Conservation (phyloP, 768 basidiomycete species). For the Lentinula guzmanii region DNA sequence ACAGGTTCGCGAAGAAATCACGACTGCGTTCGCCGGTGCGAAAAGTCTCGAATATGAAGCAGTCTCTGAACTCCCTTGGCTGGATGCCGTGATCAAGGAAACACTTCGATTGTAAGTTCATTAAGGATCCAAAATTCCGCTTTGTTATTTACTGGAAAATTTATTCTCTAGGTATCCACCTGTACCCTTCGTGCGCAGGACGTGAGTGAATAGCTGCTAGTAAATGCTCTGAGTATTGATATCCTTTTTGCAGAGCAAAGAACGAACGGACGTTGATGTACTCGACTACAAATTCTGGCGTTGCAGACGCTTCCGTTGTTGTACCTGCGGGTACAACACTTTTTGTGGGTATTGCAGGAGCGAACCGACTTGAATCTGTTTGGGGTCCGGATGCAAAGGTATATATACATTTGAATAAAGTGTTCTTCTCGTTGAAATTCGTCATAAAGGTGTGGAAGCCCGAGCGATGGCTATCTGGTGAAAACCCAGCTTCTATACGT, state of each 20-base stretch:
- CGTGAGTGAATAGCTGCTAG: conserved; percentile 21
- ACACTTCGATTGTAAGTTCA: conserved; percentile 34
- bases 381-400: conserved; percentile 40
- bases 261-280: conserved; percentile 31
- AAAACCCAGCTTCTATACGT: conserved; percentile 16
- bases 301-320: conserved; percentile 17
- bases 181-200: conserved; percentile 39
- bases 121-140: neutral
- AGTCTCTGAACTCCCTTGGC: conserved; percentile 28
- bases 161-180: conserved; percentile 31
- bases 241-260: conserved; percentile 24
- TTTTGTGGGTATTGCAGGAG: conserved; percentile 40
- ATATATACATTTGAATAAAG: neutral
- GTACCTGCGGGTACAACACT: conserved; percentile 43
- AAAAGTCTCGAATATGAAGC: conserved; percentile 28
- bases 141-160: neutral
- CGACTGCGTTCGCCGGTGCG: conserved; percentile 14
- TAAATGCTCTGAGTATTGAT: neutral
- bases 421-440: neutral
- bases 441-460: conserved; percentile 41
- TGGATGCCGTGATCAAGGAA: conserved; percentile 43
- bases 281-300: neutral
- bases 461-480: conserved; percentile 38
- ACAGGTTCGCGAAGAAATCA: conserved; percentile 30
- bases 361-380: conserved; percentile 40